Conservation (phyloP, 2,329 filamentous ascomycete species). For the Fusarium phyllophilum region DNA sequence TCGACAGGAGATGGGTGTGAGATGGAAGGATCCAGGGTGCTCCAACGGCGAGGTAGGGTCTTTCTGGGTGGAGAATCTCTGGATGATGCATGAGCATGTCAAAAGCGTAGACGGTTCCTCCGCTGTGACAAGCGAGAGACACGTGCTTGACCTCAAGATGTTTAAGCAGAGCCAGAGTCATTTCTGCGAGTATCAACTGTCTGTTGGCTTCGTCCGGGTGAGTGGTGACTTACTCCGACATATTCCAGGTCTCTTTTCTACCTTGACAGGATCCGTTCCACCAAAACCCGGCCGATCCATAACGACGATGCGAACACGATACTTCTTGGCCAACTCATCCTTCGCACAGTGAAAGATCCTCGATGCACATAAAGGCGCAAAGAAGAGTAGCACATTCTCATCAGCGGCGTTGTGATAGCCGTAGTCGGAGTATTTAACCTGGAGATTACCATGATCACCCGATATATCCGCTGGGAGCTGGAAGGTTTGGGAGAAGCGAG, state of each 20-base stretch:
- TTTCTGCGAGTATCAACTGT: background rate
- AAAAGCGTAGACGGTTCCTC: constrained; percentile 24
- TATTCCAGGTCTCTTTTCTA: background rate
- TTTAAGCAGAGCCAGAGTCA: background rate
- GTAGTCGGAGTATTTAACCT: constrained; percentile 19
- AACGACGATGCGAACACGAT: constrained; percentile 10
- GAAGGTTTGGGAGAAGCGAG: constrained; percentile 17
- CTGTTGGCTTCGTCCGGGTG: rapidly evolving
- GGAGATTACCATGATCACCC: background rate
- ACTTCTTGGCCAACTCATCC: constrained; percentile 11
- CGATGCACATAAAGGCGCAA: constrained; percentile 11
- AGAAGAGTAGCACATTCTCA: constrained; percentile 29
- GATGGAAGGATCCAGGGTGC: constrained; percentile 20
- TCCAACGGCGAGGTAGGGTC: constrained; percentile 13
- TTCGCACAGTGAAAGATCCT: constrained; percentile 21
- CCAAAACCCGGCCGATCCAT: constrained; percentile 24
- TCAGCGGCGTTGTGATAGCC: constrained; percentile 14
- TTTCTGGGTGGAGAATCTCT: constrained; percentile 18
- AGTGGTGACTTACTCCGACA: constrained; percentile 11
- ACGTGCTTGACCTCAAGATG: constrained; percentile 16
- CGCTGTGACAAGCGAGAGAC: constrained; percentile 17
- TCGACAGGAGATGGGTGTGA: background rate
- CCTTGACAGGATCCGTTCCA: constrained; percentile 4
- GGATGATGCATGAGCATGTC: constrained; percentile 27
- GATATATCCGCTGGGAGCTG: background rate